Evolutionary conservation across 495 filamentous ascomycete genomes (phyloP), one percentile per base, ranked within the genome.

Genomic region (Penicillium alfredii): DNA sequence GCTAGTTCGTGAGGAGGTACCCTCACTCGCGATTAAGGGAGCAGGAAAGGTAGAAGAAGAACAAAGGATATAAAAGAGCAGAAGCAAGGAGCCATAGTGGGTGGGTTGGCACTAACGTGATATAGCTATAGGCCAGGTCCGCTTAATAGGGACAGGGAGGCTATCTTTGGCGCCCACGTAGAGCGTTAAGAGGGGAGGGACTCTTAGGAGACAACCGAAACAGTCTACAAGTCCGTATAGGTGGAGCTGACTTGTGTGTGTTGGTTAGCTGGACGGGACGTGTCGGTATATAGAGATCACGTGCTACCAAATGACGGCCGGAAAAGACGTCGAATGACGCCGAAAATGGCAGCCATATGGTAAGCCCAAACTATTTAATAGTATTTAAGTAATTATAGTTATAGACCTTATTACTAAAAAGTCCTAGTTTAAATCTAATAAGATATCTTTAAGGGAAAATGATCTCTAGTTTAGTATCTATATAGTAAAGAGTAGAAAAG

Each of bases 301-400:
- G 33, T 35, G 33, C 24, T 35, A 35, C 33, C 33, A 35, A 13
- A 35, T 14, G 20, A 3, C 20, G 20, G 33, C 33, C 33, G 33
- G 27, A 36, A 36, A 36, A 18, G 33, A 23, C 33, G 21, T 8
- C 33, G 12, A 12, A 18, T 16, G 23, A 36, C 11, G 33, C 33
- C 33, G 22, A 27, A 36, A 36, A 36, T 25, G 33, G 33, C 33
- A 0, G 21, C 23, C 14, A 23, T 36, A 26, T 36, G 33, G 33
- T 36, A 36, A 36, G 33, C 24, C 33, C 23, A 36, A 36, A 14
- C 27, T 36, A 23, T 36, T 35, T 12, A 9, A 17, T 44, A 35
- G n/a, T n/a, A n/a, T n/a, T n/a, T n/a, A n/a, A n/a, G n/a, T n/a
- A n/a, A n/a, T n/a, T n/a, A n/a, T n/a, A n/a, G n/a, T n/a, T n/a